Percentiles rank a stretch among this genome's conserved stretches.
Conservation (phyloP, 73 alveolate species). For the Stentor coeruleus region DNA sequence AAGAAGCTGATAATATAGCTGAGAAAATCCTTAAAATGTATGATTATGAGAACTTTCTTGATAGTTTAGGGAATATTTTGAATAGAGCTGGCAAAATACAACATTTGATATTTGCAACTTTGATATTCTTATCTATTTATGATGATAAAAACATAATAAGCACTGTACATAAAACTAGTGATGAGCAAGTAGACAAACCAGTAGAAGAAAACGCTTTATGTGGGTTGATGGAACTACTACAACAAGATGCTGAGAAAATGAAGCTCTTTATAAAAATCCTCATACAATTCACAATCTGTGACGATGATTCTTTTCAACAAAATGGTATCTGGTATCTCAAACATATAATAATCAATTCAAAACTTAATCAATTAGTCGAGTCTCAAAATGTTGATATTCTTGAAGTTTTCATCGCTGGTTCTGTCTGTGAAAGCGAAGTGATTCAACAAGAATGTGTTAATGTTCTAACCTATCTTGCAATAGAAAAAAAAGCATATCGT, state of each 20-base stretch:
- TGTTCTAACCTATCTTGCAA: constrained; percentile 24
- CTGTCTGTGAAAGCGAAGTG: constrained; percentile 22
- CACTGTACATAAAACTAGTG: constrained; percentile 11
- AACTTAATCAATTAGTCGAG: constrained; percentile 10
- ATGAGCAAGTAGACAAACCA: constrained; percentile 24
- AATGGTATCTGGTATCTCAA: constrained; percentile 24
- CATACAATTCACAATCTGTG: constrained; percentile 21
- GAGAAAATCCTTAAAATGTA: constrained; percentile 23
- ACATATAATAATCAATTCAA: constrained; percentile 3
- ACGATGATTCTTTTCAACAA: constrained; percentile 3
- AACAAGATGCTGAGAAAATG: constrained; percentile 17
- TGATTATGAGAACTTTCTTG: constrained; percentile 16
- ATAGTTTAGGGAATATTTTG: background rate
- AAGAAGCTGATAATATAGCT: constrained; percentile 23
- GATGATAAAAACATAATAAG: background rate
- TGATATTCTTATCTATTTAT: constrained; percentile 5
- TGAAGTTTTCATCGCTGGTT: constrained; percentile 23
- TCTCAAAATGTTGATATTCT: constrained; percentile 16
- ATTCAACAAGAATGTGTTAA: constrained; percentile 22
- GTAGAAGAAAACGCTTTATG: constrained; percentile 30
- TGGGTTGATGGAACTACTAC: constrained; percentile 23
- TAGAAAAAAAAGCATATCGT: background rate
- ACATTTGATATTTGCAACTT: constrained; percentile 15
- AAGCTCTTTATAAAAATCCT: constrained; percentile 18
- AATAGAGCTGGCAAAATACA: constrained; percentile 4